Evolutionary conservation across 139 green algal species (phyloP).

Genomic region (Volvox reticuliferus): DNA sequence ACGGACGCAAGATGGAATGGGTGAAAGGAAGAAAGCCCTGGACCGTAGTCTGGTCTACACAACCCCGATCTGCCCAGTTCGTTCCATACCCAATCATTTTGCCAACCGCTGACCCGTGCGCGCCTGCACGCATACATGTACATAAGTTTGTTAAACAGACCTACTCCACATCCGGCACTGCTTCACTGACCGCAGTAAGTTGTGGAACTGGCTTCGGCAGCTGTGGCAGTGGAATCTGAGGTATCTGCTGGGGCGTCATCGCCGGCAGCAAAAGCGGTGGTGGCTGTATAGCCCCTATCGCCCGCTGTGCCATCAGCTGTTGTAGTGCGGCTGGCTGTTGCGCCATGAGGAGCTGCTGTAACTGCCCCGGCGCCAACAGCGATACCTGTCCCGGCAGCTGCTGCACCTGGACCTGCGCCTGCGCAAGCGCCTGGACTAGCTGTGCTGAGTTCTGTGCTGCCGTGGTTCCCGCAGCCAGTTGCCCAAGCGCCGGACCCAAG

Average conservation of each 20-base stretch:
- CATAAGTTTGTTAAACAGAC: neutral
- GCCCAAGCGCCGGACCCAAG: neutral
- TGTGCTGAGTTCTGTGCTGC: neutral
- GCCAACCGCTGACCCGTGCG: neutral
- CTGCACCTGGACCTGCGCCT: neutral
- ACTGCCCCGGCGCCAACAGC: neutral
- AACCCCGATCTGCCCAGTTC: neutral
- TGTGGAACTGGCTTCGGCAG: neutral
- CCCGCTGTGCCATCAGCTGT: constrained; percentile 15
- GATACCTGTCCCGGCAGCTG: neutral
- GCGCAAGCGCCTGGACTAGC: constrained; percentile 1
- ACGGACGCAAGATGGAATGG: neutral
- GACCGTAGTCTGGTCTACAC: neutral
- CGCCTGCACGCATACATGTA: neutral
- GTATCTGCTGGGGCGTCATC: neutral
- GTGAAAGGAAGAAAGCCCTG: neutral
- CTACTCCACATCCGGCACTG: neutral
- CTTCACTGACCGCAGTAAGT: neutral
- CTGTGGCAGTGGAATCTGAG: neutral
- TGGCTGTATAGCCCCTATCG: neutral
- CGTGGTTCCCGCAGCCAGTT: neutral
- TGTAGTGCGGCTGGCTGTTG: neutral
- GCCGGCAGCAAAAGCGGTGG: neutral
- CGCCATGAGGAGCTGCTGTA: constrained; percentile 33
- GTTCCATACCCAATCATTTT: neutral